Evolutionary conservation across 208 protist genomes (phyloP).

Genomic region (Borovskyia barvae): DNA sequence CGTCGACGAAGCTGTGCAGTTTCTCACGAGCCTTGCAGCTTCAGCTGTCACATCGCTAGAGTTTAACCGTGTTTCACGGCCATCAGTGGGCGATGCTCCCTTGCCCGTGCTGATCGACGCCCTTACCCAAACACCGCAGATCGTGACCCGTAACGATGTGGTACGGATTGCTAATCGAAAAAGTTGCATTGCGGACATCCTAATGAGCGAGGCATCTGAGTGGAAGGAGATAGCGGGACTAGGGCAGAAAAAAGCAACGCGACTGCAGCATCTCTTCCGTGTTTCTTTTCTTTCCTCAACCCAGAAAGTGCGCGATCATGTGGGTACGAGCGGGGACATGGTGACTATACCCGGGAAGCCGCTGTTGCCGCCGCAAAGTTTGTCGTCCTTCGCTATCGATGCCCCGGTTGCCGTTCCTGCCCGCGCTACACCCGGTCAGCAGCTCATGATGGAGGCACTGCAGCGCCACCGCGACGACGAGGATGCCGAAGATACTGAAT

Average conservation of each 20-base stretch:
- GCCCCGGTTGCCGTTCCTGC: too few species aligned
- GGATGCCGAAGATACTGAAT: conserved; percentile 19
- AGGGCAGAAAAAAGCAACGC: conserved; percentile 47
- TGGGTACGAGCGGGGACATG: neutral
- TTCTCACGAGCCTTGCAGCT: conserved; percentile 42
- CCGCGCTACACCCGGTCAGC: too few species aligned
- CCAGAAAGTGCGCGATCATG: conserved; percentile 34
- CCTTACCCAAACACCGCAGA: conserved; percentile 71
- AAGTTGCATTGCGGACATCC: conserved; percentile 45
- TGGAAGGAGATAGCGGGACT: conserved; percentile 51
- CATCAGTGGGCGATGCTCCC: conserved; percentile 28
- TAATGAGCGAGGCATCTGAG: conserved; percentile 37
- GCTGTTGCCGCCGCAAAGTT: neutral
- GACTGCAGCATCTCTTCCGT: conserved; percentile 56
- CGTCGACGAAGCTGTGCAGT: conserved; percentile 53
- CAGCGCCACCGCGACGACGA: conserved; percentile 24
- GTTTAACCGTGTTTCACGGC: conserved; percentile 15
- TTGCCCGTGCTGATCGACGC: conserved; percentile 57
- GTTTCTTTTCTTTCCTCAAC: conserved; percentile 47
- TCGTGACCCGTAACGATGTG: conserved; percentile 61
- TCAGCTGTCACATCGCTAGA: conserved; percentile 34
- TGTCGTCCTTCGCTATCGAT: too few species aligned
- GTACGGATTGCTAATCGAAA: conserved; percentile 59
- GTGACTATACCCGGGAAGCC: neutral
- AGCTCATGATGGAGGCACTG: conserved; percentile 39